Base-by-base conservation (phyloP, 2,329 filamentous ascomycete species). In the Teratosphaeria pseudoeucalypti region DNA sequence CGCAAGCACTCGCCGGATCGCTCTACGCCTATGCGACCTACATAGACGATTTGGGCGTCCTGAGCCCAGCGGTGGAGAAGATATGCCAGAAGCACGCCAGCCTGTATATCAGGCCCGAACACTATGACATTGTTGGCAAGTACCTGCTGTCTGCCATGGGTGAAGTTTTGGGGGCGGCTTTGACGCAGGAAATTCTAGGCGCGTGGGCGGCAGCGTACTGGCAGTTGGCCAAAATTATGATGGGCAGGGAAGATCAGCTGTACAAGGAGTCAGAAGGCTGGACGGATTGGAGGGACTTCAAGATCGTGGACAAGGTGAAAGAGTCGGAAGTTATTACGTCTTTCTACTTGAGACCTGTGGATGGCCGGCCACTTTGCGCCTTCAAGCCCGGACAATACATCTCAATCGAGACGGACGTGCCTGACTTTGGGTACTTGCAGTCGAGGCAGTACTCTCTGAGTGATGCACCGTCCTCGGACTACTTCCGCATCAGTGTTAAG, bases 21-120 rank as follows among this genome's bases (percentile, higher is more conserved):
- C 83, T 91, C 54, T 83, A 87, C 64, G 84, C 83, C 64, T 91
- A 89, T 68, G 88, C 88, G 58, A 76, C 81, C 61, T 84, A 90
- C 74, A 88, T 90, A 71, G 83, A 86, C 71, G 80, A 90, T 68
- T 79, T 89, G 0, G 81, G 79, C 54, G 81, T 77, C 23, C 78
- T 91, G 4, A 71, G 71, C 12, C 78, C 81, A 0, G 77, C 80
- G 0, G 72, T 84, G 14, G 85, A 89, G 72, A 82, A 85, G 67
- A 90, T 92, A 64, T 87, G 85, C 71, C 83, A 90, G 71, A 90
- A 90, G 73, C 88, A 91, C 71, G 87, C 82, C 61, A 87, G 84
- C 0, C 78, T 91, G 1, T 83, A 83, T 66, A 84, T 91, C 68
- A 77, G 77, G 58, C 81, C 87, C 0, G 84, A 87, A 47, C 84